Conservation (phyloP, 192 early-diverging fungal species). For the Ramicandelaber brevisporus region DNA sequence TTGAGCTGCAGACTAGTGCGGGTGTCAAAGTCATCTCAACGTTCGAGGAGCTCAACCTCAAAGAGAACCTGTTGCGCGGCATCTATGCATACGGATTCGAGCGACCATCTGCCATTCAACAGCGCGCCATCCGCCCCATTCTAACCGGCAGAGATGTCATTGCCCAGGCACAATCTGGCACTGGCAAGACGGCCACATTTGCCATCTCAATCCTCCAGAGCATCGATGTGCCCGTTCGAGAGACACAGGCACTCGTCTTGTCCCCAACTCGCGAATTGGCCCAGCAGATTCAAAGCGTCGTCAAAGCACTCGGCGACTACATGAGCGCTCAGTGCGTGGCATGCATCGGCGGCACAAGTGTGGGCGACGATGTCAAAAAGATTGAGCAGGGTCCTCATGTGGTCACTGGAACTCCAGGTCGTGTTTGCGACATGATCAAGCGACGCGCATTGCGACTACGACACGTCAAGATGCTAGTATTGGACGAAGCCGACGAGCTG, state of each 20-base stretch:
- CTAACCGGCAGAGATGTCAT: slow-evolving; percentile 78
- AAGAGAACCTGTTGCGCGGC: slow-evolving; percentile 86
- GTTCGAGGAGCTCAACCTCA: slow-evolving; percentile 91
- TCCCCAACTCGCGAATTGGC: slow-evolving; percentile 93
- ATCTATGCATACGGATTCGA: slow-evolving; percentile 99
- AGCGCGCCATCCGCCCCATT: slow-evolving; percentile 84
- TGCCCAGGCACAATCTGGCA: slow-evolving; percentile 94
- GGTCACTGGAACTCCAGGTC: slow-evolving; percentile 83
- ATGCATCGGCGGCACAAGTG: slow-evolving; percentile 78
- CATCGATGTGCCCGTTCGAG: slow-evolving; percentile 66
- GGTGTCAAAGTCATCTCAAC: slow-evolving; percentile 61
- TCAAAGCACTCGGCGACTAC: slow-evolving; percentile 81
- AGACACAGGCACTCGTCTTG: slow-evolving; percentile 80
- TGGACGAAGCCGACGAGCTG: slow-evolving; percentile 96
- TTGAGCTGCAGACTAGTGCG: slow-evolving; percentile 60
- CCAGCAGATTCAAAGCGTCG: slow-evolving; percentile 79
- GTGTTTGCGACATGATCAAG: slow-evolving; percentile 94
- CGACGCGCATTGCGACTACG: slow-evolving; percentile 53
- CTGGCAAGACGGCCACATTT: slow-evolving; percentile 95
- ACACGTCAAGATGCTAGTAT: slow-evolving; percentile 81
- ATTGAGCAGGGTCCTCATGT: slow-evolving; percentile 85
- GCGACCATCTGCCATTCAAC: slow-evolving; percentile 94
- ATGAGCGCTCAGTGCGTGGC: slow-evolving; percentile 93
- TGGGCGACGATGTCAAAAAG: slow-evolving; percentile 79
- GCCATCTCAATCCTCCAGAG: slow-evolving; percentile 78